Evolutionary conservation across 2,329 filamentous ascomycete genomes (phyloP), one percentile per base, ranked within the genome.

Genomic region (Stagonosporopsis vannaccii): DNA sequence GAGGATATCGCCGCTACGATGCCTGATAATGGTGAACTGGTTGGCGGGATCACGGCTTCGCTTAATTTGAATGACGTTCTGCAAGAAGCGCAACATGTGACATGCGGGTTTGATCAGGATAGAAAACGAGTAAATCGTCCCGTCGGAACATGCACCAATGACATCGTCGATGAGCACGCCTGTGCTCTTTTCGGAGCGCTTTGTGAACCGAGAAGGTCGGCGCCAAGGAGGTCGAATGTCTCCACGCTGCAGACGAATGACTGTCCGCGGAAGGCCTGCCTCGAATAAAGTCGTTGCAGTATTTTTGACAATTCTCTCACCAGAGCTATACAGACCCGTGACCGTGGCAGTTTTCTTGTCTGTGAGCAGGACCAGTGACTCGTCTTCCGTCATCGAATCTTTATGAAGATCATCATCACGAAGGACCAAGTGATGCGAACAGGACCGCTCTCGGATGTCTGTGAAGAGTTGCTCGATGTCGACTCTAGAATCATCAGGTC

Each of bases 61-160:
- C 42, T 69, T 69, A 9, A 56, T 61, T 30, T 69, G 63, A 23
- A 75, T 65, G 28, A 96, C 72, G 56, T 89, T 88, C 68, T 96
- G 88, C 1, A 97, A 71, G 60, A 94, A 86, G 54, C 84, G 83
- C 5, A 98, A 80, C 4, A 96, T 79, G 6, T 82, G 81, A 85
- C 89, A 90, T 7, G 88, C 83, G 2, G 84, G 75, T 17, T 83
- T 67, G 9, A 82, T 78, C 0, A 98, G 77, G 13, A 93, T 77
- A 1, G 84, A 84, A 65, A 97, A 89, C 15, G 78, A 73, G 39
- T 81, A 79, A 13, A 86, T 67, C 1, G 80, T 78, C 30, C 84
- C 84, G 53, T 84, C 82, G 50, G 80, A 77, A 43, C 80, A 80
- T 20, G 79, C 79, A 22, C 81, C 79, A 13, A 85, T 63, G 23